Evolutionary conservation across 2,329 filamentous ascomycete species (phyloP).

Genomic region (Proliferodiscus dingleyae): DNA sequence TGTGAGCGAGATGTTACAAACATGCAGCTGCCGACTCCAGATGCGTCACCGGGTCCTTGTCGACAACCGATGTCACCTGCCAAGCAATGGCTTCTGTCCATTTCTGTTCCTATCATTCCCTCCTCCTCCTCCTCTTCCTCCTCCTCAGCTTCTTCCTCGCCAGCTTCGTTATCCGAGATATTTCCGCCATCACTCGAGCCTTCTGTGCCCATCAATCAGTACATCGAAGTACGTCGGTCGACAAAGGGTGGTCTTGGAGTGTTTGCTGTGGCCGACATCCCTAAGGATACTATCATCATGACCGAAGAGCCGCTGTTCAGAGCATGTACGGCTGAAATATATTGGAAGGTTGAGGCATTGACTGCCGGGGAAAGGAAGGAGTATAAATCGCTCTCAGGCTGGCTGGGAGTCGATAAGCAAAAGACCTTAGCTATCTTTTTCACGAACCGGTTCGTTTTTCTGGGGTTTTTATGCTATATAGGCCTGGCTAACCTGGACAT

Average conservation of each 20-base stretch:
- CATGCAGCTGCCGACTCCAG: background rate
- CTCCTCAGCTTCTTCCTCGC: background rate
- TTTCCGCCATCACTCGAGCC: background rate
- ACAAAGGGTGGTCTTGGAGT: slow-evolving; percentile 28
- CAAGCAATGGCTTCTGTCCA: background rate
- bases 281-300: slow-evolving; percentile 21
- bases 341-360: slow-evolving; percentile 18
- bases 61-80: background rate
- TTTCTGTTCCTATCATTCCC: background rate
- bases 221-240: slow-evolving; percentile 26
- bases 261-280: slow-evolving; percentile 27
- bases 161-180: background rate
- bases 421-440: slow-evolving; percentile 24
- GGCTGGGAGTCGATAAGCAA: slow-evolving; percentile 8
- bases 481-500: background rate
- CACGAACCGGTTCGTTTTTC: slow-evolving; percentile 25
- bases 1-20: background rate
- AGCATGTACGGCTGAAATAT: slow-evolving; percentile 13
- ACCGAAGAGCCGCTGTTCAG: slow-evolving; percentile 25
- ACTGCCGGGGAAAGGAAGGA: slow-evolving; percentile 14
- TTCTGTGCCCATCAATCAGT: slow-evolving; percentile 20
- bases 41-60: background rate
- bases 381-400: slow-evolving; percentile 20
- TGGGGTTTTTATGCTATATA: slow-evolving; percentile 1
- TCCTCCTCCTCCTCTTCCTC: background rate